These are phyloP conservation scores for Wilcoxina mikolae DNA, from an alignment of 495 filamentous ascomycete genomes.

Conservation along the genomic window DNA sequence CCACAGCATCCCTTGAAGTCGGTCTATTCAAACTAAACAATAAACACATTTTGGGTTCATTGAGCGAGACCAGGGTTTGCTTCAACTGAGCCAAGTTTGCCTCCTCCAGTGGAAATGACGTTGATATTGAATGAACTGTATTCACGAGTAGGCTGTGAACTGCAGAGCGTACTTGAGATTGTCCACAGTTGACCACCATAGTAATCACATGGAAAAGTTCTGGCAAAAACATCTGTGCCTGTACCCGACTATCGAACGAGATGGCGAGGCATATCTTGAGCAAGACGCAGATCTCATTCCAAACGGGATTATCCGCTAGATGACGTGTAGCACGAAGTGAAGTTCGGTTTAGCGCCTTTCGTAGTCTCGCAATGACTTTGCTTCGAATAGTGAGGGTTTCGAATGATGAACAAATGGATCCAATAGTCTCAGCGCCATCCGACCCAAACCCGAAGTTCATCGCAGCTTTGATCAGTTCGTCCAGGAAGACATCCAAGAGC, in stretches of 20 bases:
- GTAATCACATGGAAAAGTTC: slow-evolving; percentile 54
- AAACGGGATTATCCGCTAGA: slow-evolving; percentile 47
- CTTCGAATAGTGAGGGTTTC: slow-evolving; percentile 47
- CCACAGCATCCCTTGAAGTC: slow-evolving; percentile 26
- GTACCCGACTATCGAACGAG: slow-evolving; percentile 49
- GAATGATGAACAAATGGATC: slow-evolving; percentile 44
- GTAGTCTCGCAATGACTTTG: slow-evolving; percentile 44
- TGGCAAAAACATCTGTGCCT: slow-evolving; percentile 48
- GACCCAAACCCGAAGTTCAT: slow-evolving; percentile 41
- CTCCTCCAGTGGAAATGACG: slow-evolving; percentile 45
- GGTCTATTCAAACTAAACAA: slow-evolving; percentile 29
- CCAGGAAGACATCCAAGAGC: slow-evolving; percentile 46
- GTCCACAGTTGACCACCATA: slow-evolving; percentile 49
- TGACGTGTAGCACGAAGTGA: slow-evolving; percentile 45
- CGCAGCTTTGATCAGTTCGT: slow-evolving; percentile 47
- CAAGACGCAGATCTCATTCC: slow-evolving; percentile 48
- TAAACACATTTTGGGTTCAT: slow-evolving; percentile 35
- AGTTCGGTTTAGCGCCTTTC: slow-evolving; percentile 49
- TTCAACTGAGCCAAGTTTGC: slow-evolving; percentile 39
- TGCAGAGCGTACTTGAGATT: slow-evolving; percentile 37
- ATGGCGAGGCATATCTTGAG: slow-evolving; percentile 47
- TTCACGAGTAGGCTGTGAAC: slow-evolving; percentile 49
- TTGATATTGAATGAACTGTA: slow-evolving; percentile 49
- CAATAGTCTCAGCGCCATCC: slow-evolving; percentile 44
- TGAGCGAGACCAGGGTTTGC: slow-evolving; percentile 38